Conservation (phyloP, 78 protist genomes). For the Tieghemostelium lacteum region DNA sequence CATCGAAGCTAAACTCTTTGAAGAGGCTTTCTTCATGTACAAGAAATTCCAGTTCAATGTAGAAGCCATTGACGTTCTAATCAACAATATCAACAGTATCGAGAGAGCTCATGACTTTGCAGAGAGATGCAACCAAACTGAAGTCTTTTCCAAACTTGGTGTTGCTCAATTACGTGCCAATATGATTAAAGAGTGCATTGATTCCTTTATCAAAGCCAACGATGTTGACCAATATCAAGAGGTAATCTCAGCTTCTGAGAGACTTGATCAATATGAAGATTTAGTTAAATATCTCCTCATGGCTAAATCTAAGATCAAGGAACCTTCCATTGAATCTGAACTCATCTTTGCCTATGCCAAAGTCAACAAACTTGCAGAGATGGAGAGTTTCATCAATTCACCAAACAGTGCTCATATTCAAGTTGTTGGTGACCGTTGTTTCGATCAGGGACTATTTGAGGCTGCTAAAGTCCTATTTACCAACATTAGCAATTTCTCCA, state of each 20-base stretch:
- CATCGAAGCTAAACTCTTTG: conserved; percentile 91
- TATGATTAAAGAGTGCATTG: conserved; percentile 81
- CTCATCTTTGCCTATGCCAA: conserved; percentile 96
- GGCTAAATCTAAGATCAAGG: conserved; percentile 92
- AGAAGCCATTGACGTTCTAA: conserved; percentile 96
- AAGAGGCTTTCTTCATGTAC: conserved; percentile 99
- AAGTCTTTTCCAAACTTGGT: conserved; percentile 96
- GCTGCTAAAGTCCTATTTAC: conserved; percentile 98
- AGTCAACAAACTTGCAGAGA: conserved; percentile 95
- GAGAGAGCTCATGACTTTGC: conserved; percentile 98
- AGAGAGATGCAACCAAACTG: conserved; percentile 89
- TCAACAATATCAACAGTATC: conserved; percentile 89
- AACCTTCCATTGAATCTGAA: conserved; percentile 96
- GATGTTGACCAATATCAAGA: conserved; percentile 86
- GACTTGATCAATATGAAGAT: conserved; percentile 76
- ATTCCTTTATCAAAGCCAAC: conserved; percentile 88
- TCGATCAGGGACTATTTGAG: conserved; percentile 92
- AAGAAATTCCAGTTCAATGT: conserved; percentile 93
- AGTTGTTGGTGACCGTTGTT: conserved; percentile 98
- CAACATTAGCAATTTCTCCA: conserved; percentile 92
- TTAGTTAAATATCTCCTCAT: conserved; percentile 94
- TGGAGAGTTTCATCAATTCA: conserved; percentile 98
- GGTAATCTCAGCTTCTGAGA: conserved; percentile 85
- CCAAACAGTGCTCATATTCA: conserved; percentile 92
- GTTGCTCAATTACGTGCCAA: conserved; percentile 92